Conservation (phyloP, 306 rosid genomes). For the Alnus rubra region DNA sequence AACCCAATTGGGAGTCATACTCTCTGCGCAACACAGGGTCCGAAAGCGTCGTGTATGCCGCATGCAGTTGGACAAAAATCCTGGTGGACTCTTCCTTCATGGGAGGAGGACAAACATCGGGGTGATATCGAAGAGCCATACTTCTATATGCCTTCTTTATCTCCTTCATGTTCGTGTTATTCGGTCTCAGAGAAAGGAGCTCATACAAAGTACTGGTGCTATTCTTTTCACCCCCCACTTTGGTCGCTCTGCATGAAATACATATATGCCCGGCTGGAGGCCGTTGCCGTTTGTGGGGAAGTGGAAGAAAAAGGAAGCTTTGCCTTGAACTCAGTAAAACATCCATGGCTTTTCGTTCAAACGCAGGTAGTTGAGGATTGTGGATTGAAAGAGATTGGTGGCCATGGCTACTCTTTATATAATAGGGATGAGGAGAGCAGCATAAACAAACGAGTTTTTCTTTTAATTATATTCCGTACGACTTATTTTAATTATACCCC, state of each 20-base stretch:
- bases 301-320: conserved; percentile 10
- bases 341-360: conserved; percentile 22
- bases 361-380: no score
- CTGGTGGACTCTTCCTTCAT: conserved; percentile 51
- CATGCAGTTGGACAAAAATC: conserved; percentile 56
- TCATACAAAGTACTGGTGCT: conserved; percentile 39
- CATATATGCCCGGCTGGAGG: not conserved
- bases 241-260: conserved; percentile 37
- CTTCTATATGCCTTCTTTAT: conserved; percentile 62
- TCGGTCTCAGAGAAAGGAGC: conserved; percentile 41
- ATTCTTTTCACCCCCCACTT: not conserved
- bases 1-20: conserved; percentile 45
- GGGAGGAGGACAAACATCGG: conserved; percentile 48
- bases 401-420: no score
- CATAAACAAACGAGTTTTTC: no score
- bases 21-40: conserved; percentile 51
- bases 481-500: no score
- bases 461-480: no score
- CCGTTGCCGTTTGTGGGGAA: not conserved
- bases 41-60: conserved; percentile 51
- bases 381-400: no score
- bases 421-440: no score
- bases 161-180: conserved; percentile 46
- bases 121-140: conserved; percentile 63
- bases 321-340: conserved; percentile 25